Base-by-base conservation (phyloP, 179 eudicot species). In the Beta macrorhiza region DNA sequence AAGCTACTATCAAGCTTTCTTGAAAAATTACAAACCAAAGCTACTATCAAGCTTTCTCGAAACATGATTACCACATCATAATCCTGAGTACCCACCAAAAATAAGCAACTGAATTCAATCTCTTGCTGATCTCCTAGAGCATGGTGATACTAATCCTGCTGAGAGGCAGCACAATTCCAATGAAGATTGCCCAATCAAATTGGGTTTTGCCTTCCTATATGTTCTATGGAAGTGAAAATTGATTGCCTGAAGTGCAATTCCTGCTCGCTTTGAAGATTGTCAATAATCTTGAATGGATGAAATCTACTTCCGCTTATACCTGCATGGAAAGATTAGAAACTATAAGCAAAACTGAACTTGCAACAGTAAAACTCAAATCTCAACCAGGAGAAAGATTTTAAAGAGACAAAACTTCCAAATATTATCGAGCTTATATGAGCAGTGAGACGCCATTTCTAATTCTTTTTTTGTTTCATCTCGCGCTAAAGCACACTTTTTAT, bases 261-360 rank as follows among this genome's bases (percentile, higher is more conserved):
- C 7, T 22, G 61, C 37, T 47, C 53, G 17, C 44, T 56, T 69
- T 68, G 32, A 47, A 15, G 3, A 64, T 22, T 14, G 52, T 14
- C 74, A 12, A 47, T 1, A 20, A 45, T 53, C 32, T 12, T 52
- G 37, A 20, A 7, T 49, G 44, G n/a, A 44, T 56, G 37, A 20
- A 17, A 42, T 47, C 79, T 83, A 84, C 86, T 72, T 80, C 32
- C 88, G 86, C 86, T 86, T 86, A 58, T 86, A 86, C 84, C 88
- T 86, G 75, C 84, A 83, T 52, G 3, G 12, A 29, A 64, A 74
- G 42, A 37, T 13, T 12, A 8, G 5, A 67, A 51, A 37, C 12
- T 25, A 59, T 67, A 17, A 73, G 61, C 32, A 67, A 68, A 45
- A 20, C 47, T 53, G 7, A 29, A 44, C 15, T 61, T 51, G 69